Conservation (phyloP, 1,284 basidiomycete genomes). For the Chalciporus sp. region DNA sequence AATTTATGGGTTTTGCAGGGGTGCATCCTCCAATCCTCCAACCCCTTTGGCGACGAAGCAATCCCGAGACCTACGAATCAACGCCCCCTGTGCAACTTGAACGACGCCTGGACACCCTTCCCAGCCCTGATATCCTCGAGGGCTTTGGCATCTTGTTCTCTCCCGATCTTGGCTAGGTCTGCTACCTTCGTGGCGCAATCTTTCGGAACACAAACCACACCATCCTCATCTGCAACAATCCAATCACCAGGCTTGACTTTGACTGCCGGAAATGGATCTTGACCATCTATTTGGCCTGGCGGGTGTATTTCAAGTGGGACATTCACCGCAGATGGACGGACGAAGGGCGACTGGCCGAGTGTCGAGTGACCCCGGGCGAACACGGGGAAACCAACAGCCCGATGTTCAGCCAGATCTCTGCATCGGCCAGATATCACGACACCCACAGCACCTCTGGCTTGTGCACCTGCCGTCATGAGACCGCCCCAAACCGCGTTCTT, state of each 20-base stretch:
- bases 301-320: constrained; percentile 70
- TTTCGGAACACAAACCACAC: constrained; percentile 82
- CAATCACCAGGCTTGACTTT: constrained; percentile 79
- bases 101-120: constrained; percentile 74
- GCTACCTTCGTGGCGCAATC: constrained; percentile 60
- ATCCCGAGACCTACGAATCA: constrained; percentile 18
- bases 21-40: not conserved
- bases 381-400: constrained; percentile 68
- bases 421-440: constrained; percentile 85
- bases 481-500: constrained; percentile 93
- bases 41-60: not conserved
- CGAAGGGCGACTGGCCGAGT: constrained; percentile 87
- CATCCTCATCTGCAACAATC: constrained; percentile 87
- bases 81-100: constrained; percentile 75
- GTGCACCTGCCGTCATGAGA: constrained; percentile 86
- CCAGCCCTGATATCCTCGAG: constrained; percentile 79
- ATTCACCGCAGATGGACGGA: constrained; percentile 80
- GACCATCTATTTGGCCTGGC: constrained; percentile 31
- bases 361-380: constrained; percentile 84
- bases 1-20: not conserved
- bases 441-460: constrained; percentile 66
- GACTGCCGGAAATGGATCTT: constrained; percentile 51
- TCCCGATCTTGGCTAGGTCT: constrained; percentile 60
- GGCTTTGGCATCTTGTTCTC: constrained; percentile 73
- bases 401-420: constrained; percentile 81